Base-by-base conservation (phyloP, 2,329 filamentous ascomycete genomes). In the Colletotrichum cuscutae region DNA sequence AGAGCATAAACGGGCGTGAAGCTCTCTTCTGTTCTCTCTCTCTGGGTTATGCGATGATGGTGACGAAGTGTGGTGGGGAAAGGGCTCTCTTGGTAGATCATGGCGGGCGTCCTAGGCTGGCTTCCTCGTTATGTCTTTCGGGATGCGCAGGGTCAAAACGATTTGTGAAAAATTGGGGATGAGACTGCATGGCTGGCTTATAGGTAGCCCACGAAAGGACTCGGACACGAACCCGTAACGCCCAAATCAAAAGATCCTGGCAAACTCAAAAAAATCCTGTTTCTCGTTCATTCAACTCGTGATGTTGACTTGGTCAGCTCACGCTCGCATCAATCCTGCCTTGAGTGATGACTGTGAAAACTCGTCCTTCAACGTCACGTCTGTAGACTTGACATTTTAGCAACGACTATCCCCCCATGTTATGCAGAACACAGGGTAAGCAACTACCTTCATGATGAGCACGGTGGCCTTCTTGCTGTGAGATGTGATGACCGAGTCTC, bases 1-100 rank as follows among this genome's bases (percentile, higher is more conserved):
- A 91, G 95, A 87, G 94, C 93, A 88, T 95, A 94, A 85, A 80
- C 42, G 68, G 74, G 72, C 59, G 74, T 76, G 62, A 68, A 69
- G 60, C 52, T 64, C 68, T 72, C 46, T 53, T 65, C 54, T 68
- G 61, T 65, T 65, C 62, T 72, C 74, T 65, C 74, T 74, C 65
- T 71, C 70, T 72, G 70, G 70, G 70, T 72, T 72, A 70, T 72
- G 70, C 62, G 72, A 64, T 73, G 68, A 62, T 65, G 65, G 59
- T 63, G 65, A 66, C 62, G 72, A 72, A 68, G 60, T 65, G 61
- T 67, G 58, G 66, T 70, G 69, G 71, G 67, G 70, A 65, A 75
- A 74, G 67, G 65, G 52, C 60, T 72, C 62, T 72, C 66, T 80
- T 78, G 80, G 82, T 83, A 83, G 82, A 84, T 84, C 82, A 84